A percentile compares a stretch with the other conserved stretches of the same genome.
These are phyloP conservation scores for Apiotrichum montevideense DNA, from an alignment of 1,284 basidiomycete species.

Conservation along the genomic window DNA sequence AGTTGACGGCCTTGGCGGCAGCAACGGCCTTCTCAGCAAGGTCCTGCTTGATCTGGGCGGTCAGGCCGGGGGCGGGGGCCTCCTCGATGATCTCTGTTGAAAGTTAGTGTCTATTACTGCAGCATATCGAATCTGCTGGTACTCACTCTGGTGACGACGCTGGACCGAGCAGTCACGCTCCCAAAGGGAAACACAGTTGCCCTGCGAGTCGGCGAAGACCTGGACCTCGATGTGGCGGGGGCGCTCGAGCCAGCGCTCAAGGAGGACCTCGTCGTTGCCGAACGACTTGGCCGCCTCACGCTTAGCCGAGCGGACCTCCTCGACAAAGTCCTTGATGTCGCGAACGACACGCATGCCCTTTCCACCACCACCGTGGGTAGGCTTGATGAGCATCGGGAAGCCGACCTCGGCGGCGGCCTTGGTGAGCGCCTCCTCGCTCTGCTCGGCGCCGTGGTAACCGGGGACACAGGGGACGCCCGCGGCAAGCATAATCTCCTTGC, in stretches of 20 bases:
- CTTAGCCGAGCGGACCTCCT: conserved; percentile 74
- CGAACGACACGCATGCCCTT: conserved; percentile 63
- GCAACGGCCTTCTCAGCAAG: conserved; percentile 82
- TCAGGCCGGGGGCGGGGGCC: conserved; percentile 85
- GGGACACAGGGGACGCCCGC: conserved; percentile 92
- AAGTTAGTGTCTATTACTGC: background rate
- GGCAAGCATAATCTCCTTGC: conserved; percentile 77
- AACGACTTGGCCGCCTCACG: conserved; percentile 81
- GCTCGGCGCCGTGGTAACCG: conserved; percentile 53
- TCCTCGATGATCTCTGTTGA: conserved; percentile 48
- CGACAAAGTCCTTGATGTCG: conserved; percentile 51
- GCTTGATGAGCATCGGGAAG: conserved; percentile 62
- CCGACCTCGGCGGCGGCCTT: conserved; percentile 50
- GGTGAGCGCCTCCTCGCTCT: conserved; percentile 52
- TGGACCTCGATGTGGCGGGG: conserved; percentile 86
- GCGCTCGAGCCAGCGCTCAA: conserved; percentile 78
- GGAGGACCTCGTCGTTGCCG: conserved; percentile 74
- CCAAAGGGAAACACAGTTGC: conserved; percentile 78
- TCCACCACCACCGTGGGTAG: conserved; percentile 66
- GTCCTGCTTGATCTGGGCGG: conserved; percentile 66
- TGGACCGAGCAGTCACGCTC: conserved; percentile 94
- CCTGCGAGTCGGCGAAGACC: conserved; percentile 73
- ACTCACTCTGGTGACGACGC: conserved; percentile 71
- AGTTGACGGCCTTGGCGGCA: conserved; percentile 82
- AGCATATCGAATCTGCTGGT: background rate